Evolutionary conservation across 2,329 filamentous ascomycete species (phyloP), one percentile per base, ranked within the genome.

Genomic region (Alternaria angustiovoidea): DNA sequence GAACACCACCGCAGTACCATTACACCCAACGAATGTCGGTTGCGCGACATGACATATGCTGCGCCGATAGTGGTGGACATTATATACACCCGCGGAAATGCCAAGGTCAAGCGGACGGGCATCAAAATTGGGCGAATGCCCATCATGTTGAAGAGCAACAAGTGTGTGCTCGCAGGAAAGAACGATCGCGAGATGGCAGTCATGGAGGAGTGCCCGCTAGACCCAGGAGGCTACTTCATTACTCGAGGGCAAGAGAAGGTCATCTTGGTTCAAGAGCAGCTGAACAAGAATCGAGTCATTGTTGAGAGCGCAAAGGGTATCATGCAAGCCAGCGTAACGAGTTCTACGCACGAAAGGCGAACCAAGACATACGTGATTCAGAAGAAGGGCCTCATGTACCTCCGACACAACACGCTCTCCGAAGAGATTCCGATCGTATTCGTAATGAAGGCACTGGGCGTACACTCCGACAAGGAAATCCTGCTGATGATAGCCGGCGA

Each of bases 281-380:
- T 99, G 75, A 99, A 95, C 86, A 99, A 99, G 86, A 99, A 99
- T 80, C 89, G 95, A 82, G 92, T 99, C 73, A 97, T 99, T 76
- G 94, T 99, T 16, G 96, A 99, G 80, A 90, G 92, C 56, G 96
- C 96, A 81, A 98, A 97, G 80, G 91, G 91, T 61, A 89, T 96
- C 65, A 94, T 98, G 57, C 92, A 94, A 68, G 95, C 96, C 38
- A 98, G 95, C 1, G 95, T 98, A 30, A 99, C 74, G 14, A 78
- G 94, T 87, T 97, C 95, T 30, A 98, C 96, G 1, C 93, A 97
- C 79, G 95, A 98, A 78, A 88, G 96, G 71, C 97, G 98, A 79
- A 97, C 95, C 11, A 99, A 99, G 82, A 97, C 93, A 56, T 97
- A 98, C 71, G 93, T 99, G 52, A 87, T 94, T 14, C 82, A 96